phyloP scores from a whole-genome alignment of 345 rosid species.

The Mangifera indica region DNA sequence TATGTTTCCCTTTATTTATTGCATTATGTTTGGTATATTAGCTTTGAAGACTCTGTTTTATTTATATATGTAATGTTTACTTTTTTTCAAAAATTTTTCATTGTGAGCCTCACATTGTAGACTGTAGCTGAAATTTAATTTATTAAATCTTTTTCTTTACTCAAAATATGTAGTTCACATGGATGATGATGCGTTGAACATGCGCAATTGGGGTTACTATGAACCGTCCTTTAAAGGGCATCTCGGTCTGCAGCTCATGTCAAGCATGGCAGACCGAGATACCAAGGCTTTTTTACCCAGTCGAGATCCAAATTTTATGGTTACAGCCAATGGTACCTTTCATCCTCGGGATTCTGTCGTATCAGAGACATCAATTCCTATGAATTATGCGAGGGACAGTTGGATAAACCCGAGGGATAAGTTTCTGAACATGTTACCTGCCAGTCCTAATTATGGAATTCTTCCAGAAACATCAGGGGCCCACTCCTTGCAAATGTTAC shows the following conservation, averaged over 20 bases:
- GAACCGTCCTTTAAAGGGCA: slow-evolving; percentile 69
- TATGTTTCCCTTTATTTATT: neutral
- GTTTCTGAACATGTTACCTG: slow-evolving; percentile 57
- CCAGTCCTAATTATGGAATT: slow-evolving; percentile 41
- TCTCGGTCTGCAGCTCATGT: slow-evolving; percentile 79
- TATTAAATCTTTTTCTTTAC: neutral
- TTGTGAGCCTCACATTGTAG: slow-evolving; percentile 7
- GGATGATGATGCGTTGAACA: slow-evolving; percentile 75
- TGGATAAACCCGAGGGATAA: slow-evolving; percentile 80
- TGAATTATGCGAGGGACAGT: slow-evolving; percentile 59
- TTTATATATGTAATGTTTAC: neutral
- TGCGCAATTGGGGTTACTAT: slow-evolving; percentile 88
- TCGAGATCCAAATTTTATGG: slow-evolving; percentile 66
- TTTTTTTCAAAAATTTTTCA: neutral
- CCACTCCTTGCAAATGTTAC: slow-evolving; percentile 65
- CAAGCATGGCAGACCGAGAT: slow-evolving; percentile 68
- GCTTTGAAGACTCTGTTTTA: slow-evolving; percentile 8
- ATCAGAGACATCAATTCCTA: slow-evolving; percentile 51
- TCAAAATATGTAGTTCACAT: slow-evolving; percentile 46
- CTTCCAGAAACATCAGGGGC: slow-evolving; percentile 63
- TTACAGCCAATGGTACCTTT: slow-evolving; percentile 46
- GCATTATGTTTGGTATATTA: neutral
- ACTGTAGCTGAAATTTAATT: neutral
- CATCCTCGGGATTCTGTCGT: slow-evolving; percentile 59
- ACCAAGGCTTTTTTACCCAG: slow-evolving; percentile 65